Conservation (phyloP, 2,329 filamentous ascomycete species). For the Blastomyces silverae region DNA sequence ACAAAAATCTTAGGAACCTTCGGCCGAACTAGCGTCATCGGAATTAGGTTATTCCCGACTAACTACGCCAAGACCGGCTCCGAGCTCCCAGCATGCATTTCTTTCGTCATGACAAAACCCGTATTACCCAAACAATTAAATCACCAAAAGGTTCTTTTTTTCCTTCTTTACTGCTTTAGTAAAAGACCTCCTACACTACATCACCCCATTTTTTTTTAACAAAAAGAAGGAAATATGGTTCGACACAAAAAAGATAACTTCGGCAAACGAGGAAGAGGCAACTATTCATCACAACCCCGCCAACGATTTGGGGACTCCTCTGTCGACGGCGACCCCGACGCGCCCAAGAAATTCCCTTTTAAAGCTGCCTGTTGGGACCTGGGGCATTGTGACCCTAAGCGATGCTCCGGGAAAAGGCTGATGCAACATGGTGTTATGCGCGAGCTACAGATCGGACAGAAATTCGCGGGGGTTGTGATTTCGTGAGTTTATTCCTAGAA, state of each 20-base stretch:
- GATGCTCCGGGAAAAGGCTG: conserved; percentile 90
- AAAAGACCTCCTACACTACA: neutral
- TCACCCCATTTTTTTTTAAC: neutral
- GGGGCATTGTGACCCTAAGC: conserved; percentile 93
- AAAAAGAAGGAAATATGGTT: conserved; percentile 56
- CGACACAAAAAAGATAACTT: conserved; percentile 90
- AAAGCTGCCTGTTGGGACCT: conserved; percentile 98
- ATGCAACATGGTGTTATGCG: conserved; percentile 92
- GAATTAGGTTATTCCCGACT: neutral
- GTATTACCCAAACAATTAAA: neutral
- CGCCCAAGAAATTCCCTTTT: conserved; percentile 49
- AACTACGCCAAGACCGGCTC: neutral
- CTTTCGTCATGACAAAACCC: too few relatives aligned
- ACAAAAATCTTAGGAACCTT: too few relatives aligned
- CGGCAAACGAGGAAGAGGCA: conserved; percentile 58
- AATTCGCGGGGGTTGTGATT: conserved; percentile 85
- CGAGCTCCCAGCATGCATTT: neutral
- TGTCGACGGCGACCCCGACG: conserved; percentile 37
- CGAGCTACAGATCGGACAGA: conserved; percentile 83
- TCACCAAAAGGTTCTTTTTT: neutral
- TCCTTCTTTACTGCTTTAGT: neutral
- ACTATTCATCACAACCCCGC: conserved; percentile 52
- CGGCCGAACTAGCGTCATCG: neutral
- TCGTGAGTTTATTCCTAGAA: conserved; percentile 47
- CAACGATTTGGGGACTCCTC: conserved; percentile 39